Evolutionary conservation across 352 stramenopile species (phyloP).

Genomic region (Aphanomyces cochlioides): DNA sequence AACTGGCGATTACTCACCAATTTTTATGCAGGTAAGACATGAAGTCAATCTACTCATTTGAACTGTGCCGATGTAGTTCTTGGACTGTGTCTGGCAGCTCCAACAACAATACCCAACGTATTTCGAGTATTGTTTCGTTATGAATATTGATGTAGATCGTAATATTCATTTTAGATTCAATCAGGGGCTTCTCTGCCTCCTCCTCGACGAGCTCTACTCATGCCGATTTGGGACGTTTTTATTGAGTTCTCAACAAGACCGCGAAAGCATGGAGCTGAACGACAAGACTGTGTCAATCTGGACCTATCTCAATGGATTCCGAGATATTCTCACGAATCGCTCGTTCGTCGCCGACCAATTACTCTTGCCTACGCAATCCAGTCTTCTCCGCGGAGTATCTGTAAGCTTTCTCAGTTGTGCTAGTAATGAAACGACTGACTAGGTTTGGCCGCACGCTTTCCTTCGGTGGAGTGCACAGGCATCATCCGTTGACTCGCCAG

Average conservation of each 20-base stretch:
- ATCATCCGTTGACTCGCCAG: conserved; percentile 45
- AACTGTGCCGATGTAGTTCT: conserved; percentile 53
- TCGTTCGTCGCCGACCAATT: conserved; percentile 47
- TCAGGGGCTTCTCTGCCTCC: conserved; percentile 84
- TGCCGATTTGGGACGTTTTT: conserved; percentile 98
- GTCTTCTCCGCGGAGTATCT: conserved; percentile 55
- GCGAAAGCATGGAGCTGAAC: conserved; percentile 50
- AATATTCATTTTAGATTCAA: conserved; percentile 80
- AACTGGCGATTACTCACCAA: conserved; percentile 74
- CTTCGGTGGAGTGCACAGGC: conserved; percentile 69
- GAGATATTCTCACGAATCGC: conserved; percentile 53
- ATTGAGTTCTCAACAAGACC: conserved; percentile 91
- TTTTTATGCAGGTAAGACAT: conserved; percentile 42
- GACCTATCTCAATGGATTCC: conserved; percentile 81
- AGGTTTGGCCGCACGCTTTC: conserved; percentile 67
- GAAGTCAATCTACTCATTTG: background rate
- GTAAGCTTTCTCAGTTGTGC: background rate
- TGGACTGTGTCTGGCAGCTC: conserved; percentile 79
- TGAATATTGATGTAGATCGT: background rate
- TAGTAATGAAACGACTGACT: background rate
- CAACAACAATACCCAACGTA: conserved; percentile 91
- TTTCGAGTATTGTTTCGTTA: conserved; percentile 86
- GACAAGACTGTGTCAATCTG: conserved; percentile 68
- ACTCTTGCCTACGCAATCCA: conserved; percentile 54
- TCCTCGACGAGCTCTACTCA: conserved; percentile 95